Conservation (phyloP, 129 eudicot genomes). For the Flaveria trinervia region DNA sequence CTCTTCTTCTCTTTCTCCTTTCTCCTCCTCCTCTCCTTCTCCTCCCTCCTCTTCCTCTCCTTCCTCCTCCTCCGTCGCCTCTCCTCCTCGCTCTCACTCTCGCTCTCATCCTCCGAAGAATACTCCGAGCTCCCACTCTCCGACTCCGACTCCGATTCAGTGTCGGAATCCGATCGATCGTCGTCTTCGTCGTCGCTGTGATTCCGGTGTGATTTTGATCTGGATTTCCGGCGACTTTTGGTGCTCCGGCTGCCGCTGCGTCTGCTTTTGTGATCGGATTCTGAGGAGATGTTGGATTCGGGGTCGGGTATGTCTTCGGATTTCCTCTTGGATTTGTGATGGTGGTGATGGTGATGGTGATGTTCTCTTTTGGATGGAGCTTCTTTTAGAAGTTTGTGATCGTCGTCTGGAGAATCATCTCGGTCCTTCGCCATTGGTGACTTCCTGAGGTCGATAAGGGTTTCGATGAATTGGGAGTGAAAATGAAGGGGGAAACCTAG, state of each 20-base stretch:
- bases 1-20: slow-evolving; percentile 28
- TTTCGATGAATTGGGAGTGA: slow-evolving; percentile 18
- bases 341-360: neutral
- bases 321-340: slow-evolving; percentile 43
- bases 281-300: slow-evolving; percentile 43
- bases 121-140: slow-evolving; percentile 58
- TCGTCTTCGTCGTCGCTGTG: slow-evolving; percentile 13
- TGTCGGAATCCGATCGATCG: slow-evolving; percentile 33
- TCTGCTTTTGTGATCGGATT: slow-evolving; percentile 39
- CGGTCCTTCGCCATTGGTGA: slow-evolving; percentile 49
- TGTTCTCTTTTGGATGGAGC: slow-evolving; percentile 32
- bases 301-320: slow-evolving; percentile 33
- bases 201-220: slow-evolving; percentile 37
- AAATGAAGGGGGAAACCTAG: slow-evolving; percentile 17
- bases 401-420: slow-evolving; percentile 37
- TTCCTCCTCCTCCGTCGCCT: slow-evolving; percentile 54
- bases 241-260: slow-evolving; percentile 38
- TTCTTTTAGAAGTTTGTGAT: slow-evolving; percentile 29
- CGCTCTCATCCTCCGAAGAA: slow-evolving; percentile 37
- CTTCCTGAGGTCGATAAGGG: slow-evolving; percentile 7
- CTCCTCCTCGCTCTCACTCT: slow-evolving; percentile 50
- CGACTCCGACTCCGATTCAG: slow-evolving; percentile 53
- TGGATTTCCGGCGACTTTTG: slow-evolving; percentile 41
- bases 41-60: slow-evolving; percentile 45
- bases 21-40: slow-evolving; percentile 44